These are phyloP conservation scores for Zymoseptoria tritici DNA, from an alignment of 2,329 filamentous ascomycete species.

Conservation along the genomic window DNA sequence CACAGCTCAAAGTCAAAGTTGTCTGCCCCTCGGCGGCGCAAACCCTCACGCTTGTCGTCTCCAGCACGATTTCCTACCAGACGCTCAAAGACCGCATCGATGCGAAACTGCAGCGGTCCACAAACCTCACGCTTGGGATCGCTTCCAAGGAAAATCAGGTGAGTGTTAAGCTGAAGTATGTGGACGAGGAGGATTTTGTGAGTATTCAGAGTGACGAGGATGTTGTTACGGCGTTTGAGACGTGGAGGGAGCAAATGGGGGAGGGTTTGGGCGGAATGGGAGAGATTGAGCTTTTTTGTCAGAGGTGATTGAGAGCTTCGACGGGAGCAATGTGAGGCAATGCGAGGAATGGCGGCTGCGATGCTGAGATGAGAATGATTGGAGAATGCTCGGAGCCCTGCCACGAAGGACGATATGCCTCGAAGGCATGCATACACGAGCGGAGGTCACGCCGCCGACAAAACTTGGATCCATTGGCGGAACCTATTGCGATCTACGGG, in stretches of 20 bases:
- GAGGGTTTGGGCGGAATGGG: conserved; percentile 61
- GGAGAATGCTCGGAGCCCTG: background rate
- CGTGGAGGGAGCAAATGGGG: conserved; percentile 74
- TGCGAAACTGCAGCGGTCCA: conserved; percentile 83
- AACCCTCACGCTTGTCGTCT: conserved; percentile 91
- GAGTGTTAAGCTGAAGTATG: conserved; percentile 79
- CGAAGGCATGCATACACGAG: background rate
- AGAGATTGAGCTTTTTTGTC: conserved; percentile 83
- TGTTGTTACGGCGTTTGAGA: conserved; percentile 89
- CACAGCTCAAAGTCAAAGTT: conserved; percentile 92
- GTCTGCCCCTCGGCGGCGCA: conserved; percentile 71
- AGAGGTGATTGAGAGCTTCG: conserved; percentile 34
- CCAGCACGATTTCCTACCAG: conserved; percentile 90
- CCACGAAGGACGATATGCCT: background rate
- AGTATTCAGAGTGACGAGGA: conserved; percentile 94
- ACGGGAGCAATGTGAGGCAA: background rate
- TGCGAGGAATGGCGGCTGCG: too few species aligned
- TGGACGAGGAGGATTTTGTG: conserved; percentile 87
- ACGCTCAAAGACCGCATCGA: conserved; percentile 93
- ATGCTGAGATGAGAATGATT: too few species aligned
- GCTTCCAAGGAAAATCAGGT: conserved; percentile 17
- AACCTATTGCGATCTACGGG: background rate
- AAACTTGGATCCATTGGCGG: background rate
- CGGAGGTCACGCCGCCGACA: background rate
- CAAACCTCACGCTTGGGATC: conserved; percentile 71